Evolutionary conservation across 371 early-diverging fungal genomes (phyloP), one percentile per base, ranked within the genome.

Genomic region (Actinomortierella wolfii): DNA sequence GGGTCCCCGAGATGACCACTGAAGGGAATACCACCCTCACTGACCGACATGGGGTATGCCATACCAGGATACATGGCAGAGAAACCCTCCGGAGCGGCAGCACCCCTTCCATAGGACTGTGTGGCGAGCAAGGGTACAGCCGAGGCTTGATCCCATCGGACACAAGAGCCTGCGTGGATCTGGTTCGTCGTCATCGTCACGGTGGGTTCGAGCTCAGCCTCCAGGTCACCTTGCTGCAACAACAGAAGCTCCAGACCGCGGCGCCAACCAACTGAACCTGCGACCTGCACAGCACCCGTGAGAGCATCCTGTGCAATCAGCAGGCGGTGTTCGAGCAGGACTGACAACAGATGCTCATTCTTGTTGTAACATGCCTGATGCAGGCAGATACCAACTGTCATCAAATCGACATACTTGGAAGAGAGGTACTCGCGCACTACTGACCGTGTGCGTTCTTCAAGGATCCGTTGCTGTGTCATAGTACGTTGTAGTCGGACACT

Each of bases 141-240:
- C 2, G 73, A 50, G 9, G 73, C 73, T 53, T 73, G 59, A 28
- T 73, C 67, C 73, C 73, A 73, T 25, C 59, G 66, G 57, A 66
- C 62, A 14, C 63, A 73, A 9, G 73, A 57, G 4, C 67, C 59
- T 1, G 50, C 52, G 25, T 73, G 73, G 8, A 67, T 54, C 20
- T 52, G 24, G 23, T 73, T 59, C n/a, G 57, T 66, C 1, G 62
- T 73, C 15, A 57, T 67, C 21, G 63, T 63, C 29, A 73, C 67
- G 5, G 61, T 57, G 9, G 73, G 64, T 21, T 66, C 67, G 24
- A 73, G 51, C 26, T 73, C 73, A 3, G 73, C 73, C 39, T 73
- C 73, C 52, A 73, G 46, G n/a, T 73, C 73, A 17, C 73, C 67
- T 20, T 63, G 56, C 42, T 66, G 59, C 46, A 73, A 26, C 57